A percentile compares a stretch with the other conserved stretches of the same genome.
Evolutionary conservation across 805 yeast genomes (phyloP).

Genomic region (Danielia reshetovae): DNA sequence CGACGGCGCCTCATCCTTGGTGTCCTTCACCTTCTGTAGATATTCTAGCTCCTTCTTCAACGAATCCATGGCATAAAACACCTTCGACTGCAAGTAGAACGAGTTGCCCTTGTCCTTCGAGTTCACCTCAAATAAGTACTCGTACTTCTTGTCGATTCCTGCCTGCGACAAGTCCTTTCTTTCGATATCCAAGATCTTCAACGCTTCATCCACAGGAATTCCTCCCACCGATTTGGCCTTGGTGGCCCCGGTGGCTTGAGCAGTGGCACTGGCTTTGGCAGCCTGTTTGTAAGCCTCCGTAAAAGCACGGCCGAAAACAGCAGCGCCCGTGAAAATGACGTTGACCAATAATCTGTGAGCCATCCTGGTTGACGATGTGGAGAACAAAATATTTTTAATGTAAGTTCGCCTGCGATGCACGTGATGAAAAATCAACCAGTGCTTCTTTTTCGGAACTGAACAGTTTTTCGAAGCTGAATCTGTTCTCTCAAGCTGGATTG

Average conservation of each 20-base stretch:
- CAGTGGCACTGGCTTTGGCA: slow-evolving; percentile 84
- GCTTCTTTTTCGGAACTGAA: no score
- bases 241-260: slow-evolving; percentile 26
- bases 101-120: slow-evolving; percentile 95
- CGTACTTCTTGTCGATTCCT: slow-evolving; percentile 65
- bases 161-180: slow-evolving; percentile 49
- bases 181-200: slow-evolving; percentile 83
- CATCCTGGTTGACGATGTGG: slow-evolving; percentile 37
- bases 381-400: slow-evolving; percentile 1
- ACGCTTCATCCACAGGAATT: slow-evolving; percentile 82
- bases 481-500: no score
- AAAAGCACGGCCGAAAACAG: slow-evolving; percentile 93
- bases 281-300: slow-evolving; percentile 97
- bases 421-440: no score
- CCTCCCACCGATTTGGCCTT: slow-evolving; percentile 65
- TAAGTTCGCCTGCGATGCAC: no score
- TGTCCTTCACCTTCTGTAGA: slow-evolving; percentile 40
- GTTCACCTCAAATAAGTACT: slow-evolving; percentile 81
- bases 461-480: no score
- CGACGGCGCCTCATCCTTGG: slow-evolving; percentile 19
- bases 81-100: slow-evolving; percentile 88
- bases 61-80: slow-evolving; percentile 91
- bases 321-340: slow-evolving; percentile 90
- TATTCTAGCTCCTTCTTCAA: slow-evolving; percentile 72
- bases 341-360: slow-evolving; percentile 90